Percentiles rank a stretch among this genome's conserved stretches.
phyloP scores from a whole-genome alignment of 2,329 filamentous ascomycete species.

The Aspergillus melleus region DNA sequence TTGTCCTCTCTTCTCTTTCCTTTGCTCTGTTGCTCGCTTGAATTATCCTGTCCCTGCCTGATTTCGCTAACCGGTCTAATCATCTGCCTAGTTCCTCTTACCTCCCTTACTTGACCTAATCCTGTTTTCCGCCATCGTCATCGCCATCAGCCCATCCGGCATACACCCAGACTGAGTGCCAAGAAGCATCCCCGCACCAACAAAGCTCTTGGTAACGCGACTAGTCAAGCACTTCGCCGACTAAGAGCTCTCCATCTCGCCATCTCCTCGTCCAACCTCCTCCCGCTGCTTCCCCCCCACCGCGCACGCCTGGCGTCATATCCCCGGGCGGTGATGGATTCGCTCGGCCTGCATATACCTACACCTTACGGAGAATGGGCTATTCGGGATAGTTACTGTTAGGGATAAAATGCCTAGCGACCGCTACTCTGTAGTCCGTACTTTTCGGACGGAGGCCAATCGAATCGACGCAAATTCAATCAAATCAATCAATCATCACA shows the following conservation, averaged over 20 bases:
- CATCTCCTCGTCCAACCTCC: too few relatives aligned
- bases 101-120: too few relatives aligned
- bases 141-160: too few relatives aligned
- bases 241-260: neutral
- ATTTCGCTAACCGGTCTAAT: too few relatives aligned
- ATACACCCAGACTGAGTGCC: neutral
- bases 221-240: neutral
- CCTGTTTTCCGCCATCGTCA: too few relatives aligned
- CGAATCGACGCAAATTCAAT: neutral
- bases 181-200: neutral
- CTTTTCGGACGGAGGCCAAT: neutral
- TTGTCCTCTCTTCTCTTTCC: too few relatives aligned
- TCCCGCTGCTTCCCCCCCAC: too few relatives aligned
- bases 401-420: too few relatives aligned
- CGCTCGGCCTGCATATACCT: neutral
- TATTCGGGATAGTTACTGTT: neutral
- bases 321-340: neutral
- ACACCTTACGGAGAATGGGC: neutral
- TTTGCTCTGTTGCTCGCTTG: too few relatives aligned
- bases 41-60: too few relatives aligned
- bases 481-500: neutral
- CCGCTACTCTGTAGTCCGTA: neutral
- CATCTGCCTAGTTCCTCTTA: too few relatives aligned
- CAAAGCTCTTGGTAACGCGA: neutral
- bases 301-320: neutral